A percentile compares a stretch with the other conserved stretches of the same genome.
Evolutionary conservation across 2,329 filamentous ascomycete species (phyloP).

Genomic region (Incumbomyces delicatus): DNA sequence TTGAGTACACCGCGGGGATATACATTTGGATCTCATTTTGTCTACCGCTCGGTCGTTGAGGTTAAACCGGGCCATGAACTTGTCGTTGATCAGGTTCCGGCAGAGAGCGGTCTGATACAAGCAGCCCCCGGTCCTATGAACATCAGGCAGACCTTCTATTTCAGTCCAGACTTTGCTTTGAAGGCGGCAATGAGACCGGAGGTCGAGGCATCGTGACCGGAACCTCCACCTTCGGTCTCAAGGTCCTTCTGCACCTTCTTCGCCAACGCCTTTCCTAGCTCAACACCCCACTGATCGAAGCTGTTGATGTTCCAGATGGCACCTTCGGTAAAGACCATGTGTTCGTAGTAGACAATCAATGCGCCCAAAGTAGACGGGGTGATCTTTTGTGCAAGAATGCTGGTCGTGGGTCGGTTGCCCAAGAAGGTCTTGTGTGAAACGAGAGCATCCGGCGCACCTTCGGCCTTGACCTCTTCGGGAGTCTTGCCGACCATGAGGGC

Average conservation of each 20-base stretch:
- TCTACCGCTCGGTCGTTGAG: no score
- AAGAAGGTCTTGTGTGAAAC: constrained; percentile 99
- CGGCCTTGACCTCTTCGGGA: constrained; percentile 38
- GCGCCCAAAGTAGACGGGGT: constrained; percentile 89
- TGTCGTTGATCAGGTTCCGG: no score
- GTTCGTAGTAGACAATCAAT: constrained; percentile 97
- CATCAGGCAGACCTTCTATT: constrained; percentile 7
- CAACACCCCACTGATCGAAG: constrained; percentile 99
- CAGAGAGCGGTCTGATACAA: no score
- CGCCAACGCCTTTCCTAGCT: constrained; percentile 90
- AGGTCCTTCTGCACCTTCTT: constrained; percentile 86
- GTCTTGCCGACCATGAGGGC: constrained; percentile 46
- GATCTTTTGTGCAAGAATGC: constrained; percentile 86
- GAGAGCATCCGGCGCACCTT: constrained; percentile 43
- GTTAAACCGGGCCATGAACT: no score
- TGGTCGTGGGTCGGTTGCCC: constrained; percentile 93
- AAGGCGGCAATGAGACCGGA: constrained; percentile 84
- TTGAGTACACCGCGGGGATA: no score
- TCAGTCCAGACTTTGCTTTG: constrained; percentile 58
- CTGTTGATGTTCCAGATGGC: constrained; percentile 99
- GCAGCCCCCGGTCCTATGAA: no score
- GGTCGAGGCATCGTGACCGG: constrained; percentile 77
- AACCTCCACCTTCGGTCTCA: constrained; percentile 60
- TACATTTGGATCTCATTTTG: no score
- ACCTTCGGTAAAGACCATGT: constrained; percentile 94